Evolutionary conservation across 2,329 filamentous ascomycete genomes (phyloP), one percentile per base, ranked within the genome.

Genomic region (Epichloe baconii): DNA sequence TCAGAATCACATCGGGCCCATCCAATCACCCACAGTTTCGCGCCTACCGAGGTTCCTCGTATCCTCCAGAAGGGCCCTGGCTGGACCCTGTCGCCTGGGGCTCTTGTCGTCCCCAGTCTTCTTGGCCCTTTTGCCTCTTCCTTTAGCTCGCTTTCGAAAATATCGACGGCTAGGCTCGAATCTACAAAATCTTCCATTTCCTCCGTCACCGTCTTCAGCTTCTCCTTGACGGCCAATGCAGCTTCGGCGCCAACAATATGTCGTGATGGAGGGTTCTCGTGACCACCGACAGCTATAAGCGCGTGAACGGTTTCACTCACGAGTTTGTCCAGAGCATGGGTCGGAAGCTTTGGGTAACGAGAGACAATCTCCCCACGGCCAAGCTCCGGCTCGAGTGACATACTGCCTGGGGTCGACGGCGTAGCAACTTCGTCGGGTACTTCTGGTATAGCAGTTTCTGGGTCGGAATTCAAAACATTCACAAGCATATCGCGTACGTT

Each of bases 141-240:
- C 54, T 73, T 74, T 37, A 79, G 62, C 61, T 78, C 75, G 58
- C 70, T 77, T 42, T 80, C 76, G 54, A 78, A 79, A 31, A 88
- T 86, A 64, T 95, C 90, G 15, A 93, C 89, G 0, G 87, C 84
- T 57, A 85, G 76, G 61, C 89, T 96, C 26, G 89, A 85, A 60
- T 95, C 88, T 31, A 95, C 85, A 67, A 97, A 97, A 58, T 97
- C 93, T 66, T 97, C 93, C 52, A 97, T 71, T 70, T 97, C 93
- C 65, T 97, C 90, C 56, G 88, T 95, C 3, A 96, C 88, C 2
- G 89, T 96, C 71, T 94, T 95, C 51, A 98, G 72, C 70, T 97
- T 97, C 69, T 97, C 93, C 66, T 91, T 94, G 40, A 97, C 91
- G 41, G 86, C 86, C 5, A 81, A 77, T 12, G 91, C 85, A 0